Conservation (phyloP, 2,329 filamentous ascomycete genomes). For the Cytospora leucostoma region DNA sequence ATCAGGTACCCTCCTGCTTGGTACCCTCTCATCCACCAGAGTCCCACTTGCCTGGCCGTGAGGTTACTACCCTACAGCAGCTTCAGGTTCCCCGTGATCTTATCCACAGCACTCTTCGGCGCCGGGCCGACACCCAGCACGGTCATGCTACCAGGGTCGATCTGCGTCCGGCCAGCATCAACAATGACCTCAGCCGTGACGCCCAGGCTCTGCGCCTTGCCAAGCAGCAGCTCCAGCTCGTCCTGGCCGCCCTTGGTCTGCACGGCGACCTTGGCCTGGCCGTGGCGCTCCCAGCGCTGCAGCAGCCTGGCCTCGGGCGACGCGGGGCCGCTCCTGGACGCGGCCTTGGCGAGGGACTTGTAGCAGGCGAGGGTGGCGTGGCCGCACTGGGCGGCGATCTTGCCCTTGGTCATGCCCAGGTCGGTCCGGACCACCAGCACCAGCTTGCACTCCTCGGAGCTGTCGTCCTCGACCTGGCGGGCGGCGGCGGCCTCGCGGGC, state of each 20-base stretch:
- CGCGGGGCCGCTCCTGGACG: slow-evolving; percentile 49
- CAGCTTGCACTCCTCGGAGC: slow-evolving; percentile 84
- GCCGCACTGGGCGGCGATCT: slow-evolving; percentile 93
- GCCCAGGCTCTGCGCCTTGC: slow-evolving; percentile 78
- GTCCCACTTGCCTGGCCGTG: not conserved
- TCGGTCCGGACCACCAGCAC: slow-evolving; percentile 92
- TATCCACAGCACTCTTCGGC: slow-evolving; percentile 82
- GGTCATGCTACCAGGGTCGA: slow-evolving; percentile 87
- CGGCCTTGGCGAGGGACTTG: slow-evolving; percentile 69
- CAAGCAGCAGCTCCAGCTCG: slow-evolving; percentile 72
- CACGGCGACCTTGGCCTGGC: slow-evolving; percentile 92
- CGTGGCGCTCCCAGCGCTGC: slow-evolving; percentile 78
- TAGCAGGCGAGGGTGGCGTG: slow-evolving; percentile 98
- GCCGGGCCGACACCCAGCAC: slow-evolving; percentile 83
- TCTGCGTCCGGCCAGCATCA: slow-evolving; percentile 96
- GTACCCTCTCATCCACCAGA: not conserved
- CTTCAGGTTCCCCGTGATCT: slow-evolving; percentile 83
- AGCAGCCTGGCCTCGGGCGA: slow-evolving; percentile 65
- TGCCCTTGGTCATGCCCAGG: slow-evolving; percentile 96
- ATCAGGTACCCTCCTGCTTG: not conserved
- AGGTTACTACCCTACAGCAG: slow-evolving; percentile 57
- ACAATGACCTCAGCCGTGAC: slow-evolving; percentile 87
- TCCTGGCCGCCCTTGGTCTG: slow-evolving; percentile 80
- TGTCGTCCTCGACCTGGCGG: slow-evolving; percentile 38
- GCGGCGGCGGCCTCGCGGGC: slow-evolving; percentile 40